Conservation (phyloP, 257 asterid genomes). For the Scutellaria baicalensis region DNA sequence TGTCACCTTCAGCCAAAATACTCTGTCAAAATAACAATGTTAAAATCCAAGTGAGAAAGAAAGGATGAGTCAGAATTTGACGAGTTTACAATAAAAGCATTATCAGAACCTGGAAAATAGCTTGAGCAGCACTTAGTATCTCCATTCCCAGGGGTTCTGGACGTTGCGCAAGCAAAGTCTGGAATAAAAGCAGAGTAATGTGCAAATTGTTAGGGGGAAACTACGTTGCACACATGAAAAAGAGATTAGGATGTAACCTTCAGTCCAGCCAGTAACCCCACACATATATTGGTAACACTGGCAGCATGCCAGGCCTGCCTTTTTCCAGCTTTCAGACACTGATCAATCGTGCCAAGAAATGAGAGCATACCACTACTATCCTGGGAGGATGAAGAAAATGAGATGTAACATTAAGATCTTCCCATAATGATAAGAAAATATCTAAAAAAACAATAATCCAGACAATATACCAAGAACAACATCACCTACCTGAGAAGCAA, state of each 20-base stretch:
- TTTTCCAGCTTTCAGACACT: constrained; percentile 83
- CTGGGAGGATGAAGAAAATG: constrained; percentile 44
- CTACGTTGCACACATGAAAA: background rate
- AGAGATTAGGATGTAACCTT: constrained; percentile 49
- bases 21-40: constrained; percentile 44
- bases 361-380: constrained; percentile 91
- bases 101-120: constrained; percentile 80
- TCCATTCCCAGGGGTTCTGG: constrained; percentile 79
- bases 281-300: constrained; percentile 86
- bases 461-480: constrained; percentile 15
- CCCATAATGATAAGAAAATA: constrained; percentile 14
- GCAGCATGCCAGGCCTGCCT: constrained; percentile 81
- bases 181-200: constrained; percentile 26
- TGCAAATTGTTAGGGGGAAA: constrained; percentile 19
- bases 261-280: constrained; percentile 91
- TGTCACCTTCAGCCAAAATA: constrained; percentile 92
- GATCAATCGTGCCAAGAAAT: constrained; percentile 71
- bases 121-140: constrained; percentile 72
- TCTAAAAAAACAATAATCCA: too few species aligned
- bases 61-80: constrained; percentile 1
- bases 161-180: constrained; percentile 84
- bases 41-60: constrained; percentile 13
- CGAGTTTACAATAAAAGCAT: constrained; percentile 5
- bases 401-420: constrained; percentile 22
- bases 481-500: constrained; percentile 83